Evolutionary conservation across 192 early-diverging fungal species (phyloP).

Genomic region (Coemansia sp.): DNA sequence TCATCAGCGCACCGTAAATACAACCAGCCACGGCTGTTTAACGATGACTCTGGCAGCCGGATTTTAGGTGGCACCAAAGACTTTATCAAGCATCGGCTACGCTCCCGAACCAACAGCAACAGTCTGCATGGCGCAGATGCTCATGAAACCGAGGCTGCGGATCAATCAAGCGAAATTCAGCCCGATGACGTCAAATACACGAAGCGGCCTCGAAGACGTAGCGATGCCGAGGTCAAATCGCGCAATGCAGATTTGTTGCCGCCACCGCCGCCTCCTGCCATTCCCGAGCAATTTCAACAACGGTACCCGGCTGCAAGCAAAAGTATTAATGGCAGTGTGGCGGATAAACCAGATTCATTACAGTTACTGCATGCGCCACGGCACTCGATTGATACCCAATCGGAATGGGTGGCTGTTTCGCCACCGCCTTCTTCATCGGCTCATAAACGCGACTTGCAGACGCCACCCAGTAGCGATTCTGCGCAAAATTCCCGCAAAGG

Average conservation of each 20-base stretch:
- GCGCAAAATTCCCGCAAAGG: slow-evolving; percentile 23
- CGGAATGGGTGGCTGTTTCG: slow-evolving; percentile 16
- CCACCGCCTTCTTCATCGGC: slow-evolving; percentile 20
- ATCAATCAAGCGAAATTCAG: no score
- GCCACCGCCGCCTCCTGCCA: slow-evolving; percentile 13
- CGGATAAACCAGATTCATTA: slow-evolving; percentile 1
- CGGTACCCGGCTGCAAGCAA: slow-evolving; percentile 5
- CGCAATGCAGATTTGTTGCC: slow-evolving; percentile 13
- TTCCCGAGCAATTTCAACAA: slow-evolving; percentile 26
- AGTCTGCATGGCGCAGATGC: slow-evolving; percentile 2
- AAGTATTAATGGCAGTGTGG: slow-evolving; percentile 8
- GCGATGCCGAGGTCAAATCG: slow-evolving; percentile 44
- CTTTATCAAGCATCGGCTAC: slow-evolving; percentile 42
- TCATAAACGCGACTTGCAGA: slow-evolving; percentile 5
- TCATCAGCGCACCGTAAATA: slow-evolving; percentile 27
- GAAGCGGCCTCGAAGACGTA: slow-evolving; percentile 33
- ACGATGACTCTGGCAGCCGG: slow-evolving; percentile 13
- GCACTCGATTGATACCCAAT: background rate
- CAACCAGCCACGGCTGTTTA: background rate
- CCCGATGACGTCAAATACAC: no score
- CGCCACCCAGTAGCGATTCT: background rate
- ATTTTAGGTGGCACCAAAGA: slow-evolving; percentile 44
- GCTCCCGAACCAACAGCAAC: slow-evolving; percentile 41
- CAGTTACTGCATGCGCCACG: slow-evolving; percentile 13
- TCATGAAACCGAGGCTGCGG: no score